Evolutionary conservation across 805 yeast genomes (phyloP), one percentile per base, ranked within the genome.

Genomic region (Candida oleophila): DNA sequence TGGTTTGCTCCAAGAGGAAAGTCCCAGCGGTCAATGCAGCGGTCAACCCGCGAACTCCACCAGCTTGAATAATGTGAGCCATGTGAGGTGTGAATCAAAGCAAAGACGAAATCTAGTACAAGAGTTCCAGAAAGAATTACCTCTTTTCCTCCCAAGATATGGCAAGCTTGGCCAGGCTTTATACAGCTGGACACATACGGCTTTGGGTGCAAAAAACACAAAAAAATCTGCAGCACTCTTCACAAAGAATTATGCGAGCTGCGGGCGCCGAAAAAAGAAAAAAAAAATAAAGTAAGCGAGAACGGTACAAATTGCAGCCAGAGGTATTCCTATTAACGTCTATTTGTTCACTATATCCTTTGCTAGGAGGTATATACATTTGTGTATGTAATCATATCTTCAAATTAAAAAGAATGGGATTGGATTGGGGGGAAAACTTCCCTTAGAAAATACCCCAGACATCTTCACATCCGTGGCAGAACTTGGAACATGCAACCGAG

Each of bases 391-490:
- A 16, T 36, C 12, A 36, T 7, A 36, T 36, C 19, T 9, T 36
- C 21, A 16, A 9, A 36, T 16, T 33, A 18, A 7, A 7, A 14
- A 19, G 5, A 28, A n/a, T 34, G n/a, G n/a, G n/a, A n/a, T n/a
- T n/a, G n/a, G n/a, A n/a, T n/a, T n/a, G n/a, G n/a, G n/a, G n/a
- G n/a, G n/a, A n/a, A n/a, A n/a, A n/a, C n/a, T n/a, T n/a, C n/a
- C n/a, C 22, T 49, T 58, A 68, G 61, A 71, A 66, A 59, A 94
- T 91, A 40, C 82, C 84, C 98, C 99, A 94, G 22, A 96, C 96
- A 68, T 94, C 99, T 73, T 94, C 99, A 62, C 96, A 89, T 42
- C 99, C 99, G 62, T 94, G 98, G 67, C 98, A 92, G 74, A 94
- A 90, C 69, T 94, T 94, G 53, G 96, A 87, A 68, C 98, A 94